phyloP scores from a whole-genome alignment of 1,139 yeast species.

The Candida glucosophila region DNA sequence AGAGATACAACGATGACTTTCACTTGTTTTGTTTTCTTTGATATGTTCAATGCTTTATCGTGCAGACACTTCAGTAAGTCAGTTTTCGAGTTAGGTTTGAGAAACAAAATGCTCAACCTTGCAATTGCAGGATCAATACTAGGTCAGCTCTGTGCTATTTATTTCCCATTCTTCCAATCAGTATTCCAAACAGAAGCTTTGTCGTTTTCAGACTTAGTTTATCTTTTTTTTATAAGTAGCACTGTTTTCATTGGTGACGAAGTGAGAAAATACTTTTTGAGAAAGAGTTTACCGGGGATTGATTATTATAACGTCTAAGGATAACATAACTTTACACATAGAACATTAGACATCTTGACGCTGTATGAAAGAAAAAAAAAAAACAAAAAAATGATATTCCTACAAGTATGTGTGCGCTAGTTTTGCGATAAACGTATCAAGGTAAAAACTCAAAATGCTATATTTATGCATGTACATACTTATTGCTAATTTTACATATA shows the following conservation, averaged over 20 bases:
- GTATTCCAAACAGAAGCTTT: conserved; percentile 93
- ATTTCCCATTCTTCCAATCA: conserved; percentile 83
- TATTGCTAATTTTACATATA: too few relatives aligned
- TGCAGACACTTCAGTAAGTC: conserved; percentile 86
- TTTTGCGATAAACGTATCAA: too few relatives aligned
- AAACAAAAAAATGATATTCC: too few relatives aligned
- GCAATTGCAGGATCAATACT: conserved; percentile 85
- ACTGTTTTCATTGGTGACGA: conserved; percentile 85
- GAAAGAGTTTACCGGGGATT: conserved; percentile 1
- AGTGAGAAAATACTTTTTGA: conserved; percentile 43
- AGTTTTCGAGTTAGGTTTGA: conserved; percentile 67
- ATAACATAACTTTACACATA: too few relatives aligned
- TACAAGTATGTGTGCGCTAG: too few relatives aligned
- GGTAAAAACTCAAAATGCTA: too few relatives aligned
- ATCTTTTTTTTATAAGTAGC: conserved; percentile 58
- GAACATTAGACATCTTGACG: too few relatives aligned
- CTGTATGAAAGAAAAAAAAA: too few relatives aligned
- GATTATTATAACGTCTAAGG: too few relatives aligned
- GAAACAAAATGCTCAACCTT: conserved; percentile 80
- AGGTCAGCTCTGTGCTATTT: conserved; percentile 92
- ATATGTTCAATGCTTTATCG: conserved; percentile 90
- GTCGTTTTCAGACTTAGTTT: conserved; percentile 54
- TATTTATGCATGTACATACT: too few relatives aligned
- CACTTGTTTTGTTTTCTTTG: conserved; percentile 89
- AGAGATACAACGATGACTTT: conserved; percentile 99